Evolutionary conservation across 768 basidiomycete genomes (phyloP).

Genomic region (Russula sp.): DNA sequence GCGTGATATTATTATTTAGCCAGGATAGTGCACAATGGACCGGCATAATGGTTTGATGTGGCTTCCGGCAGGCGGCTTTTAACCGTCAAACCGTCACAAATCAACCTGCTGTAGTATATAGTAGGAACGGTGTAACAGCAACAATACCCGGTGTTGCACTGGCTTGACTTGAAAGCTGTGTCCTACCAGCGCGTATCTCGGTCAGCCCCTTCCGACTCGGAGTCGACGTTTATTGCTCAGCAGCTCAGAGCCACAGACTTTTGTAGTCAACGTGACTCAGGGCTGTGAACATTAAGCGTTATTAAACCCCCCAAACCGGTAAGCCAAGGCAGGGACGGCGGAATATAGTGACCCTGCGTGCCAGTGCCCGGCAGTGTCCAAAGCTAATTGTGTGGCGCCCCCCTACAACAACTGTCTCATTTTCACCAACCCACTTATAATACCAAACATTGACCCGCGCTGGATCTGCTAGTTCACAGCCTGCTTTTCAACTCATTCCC

Average conservation of each 20-base stretch:
- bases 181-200: neutral
- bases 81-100: neutral
- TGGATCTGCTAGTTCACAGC: neutral
- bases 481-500: neutral
- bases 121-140: neutral
- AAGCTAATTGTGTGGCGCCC: slow-evolving; percentile 12
- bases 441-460: neutral
- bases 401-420: slow-evolving; percentile 7
- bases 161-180: neutral
- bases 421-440: slow-evolving; percentile 7
- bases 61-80: neutral
- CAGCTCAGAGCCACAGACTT: neutral
- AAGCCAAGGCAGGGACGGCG: neutral
- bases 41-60: neutral
- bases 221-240: neutral
- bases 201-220: neutral
- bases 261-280: neutral
- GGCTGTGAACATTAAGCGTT: neutral
- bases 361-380: neutral
- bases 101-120: neutral
- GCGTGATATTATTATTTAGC: neutral
- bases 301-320: neutral
- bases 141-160: neutral
- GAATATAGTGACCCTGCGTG: neutral
- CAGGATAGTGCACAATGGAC: neutral